A percentile compares a stretch with the other conserved stretches of the same genome.
Conservation (phyloP, 768 basidiomycete species). For the Boletales sp. region DNA sequence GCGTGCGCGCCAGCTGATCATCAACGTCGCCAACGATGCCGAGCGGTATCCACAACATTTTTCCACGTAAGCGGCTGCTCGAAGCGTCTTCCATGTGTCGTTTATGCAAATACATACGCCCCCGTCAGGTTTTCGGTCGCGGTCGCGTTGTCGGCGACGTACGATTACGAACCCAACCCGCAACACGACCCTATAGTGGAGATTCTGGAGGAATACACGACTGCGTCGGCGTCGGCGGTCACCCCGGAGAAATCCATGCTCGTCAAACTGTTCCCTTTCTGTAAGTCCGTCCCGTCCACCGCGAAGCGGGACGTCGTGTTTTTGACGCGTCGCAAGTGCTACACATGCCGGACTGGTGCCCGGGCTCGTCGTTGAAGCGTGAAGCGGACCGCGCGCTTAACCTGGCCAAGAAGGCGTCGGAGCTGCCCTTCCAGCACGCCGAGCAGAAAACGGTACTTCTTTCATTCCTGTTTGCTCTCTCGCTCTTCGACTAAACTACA, state of each 20-base stretch:
- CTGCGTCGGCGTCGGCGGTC: background rate
- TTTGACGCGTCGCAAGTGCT: conserved; percentile 11
- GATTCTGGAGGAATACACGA: background rate
- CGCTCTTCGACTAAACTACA: too few species aligned
- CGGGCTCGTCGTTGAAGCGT: conserved; percentile 5
- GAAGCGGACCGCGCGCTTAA: background rate
- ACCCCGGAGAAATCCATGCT: conserved; percentile 2
- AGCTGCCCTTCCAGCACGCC: conserved; percentile 6
- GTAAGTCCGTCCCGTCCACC: background rate
- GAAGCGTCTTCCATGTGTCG: too few species aligned
- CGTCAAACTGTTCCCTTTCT: conserved; percentile 5
- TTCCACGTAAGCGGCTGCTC: background rate
- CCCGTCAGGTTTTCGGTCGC: conserved; percentile 1
- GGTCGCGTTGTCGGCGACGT: background rate
- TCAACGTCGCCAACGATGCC: background rate
- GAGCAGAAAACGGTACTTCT: background rate
- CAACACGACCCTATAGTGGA: conserved; percentile 5
- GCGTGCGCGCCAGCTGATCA: background rate
- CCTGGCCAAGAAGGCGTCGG: background rate
- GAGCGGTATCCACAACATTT: background rate
- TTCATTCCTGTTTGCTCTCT: background rate
- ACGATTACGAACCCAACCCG: conserved; percentile 7
- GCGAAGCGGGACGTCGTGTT: too few species aligned
- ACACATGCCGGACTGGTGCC: conserved; percentile 21
- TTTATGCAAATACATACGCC: background rate